phyloP scores from a whole-genome alignment of 1,284 basidiomycete species.

The Rhodotorula mucilaginosa region DNA sequence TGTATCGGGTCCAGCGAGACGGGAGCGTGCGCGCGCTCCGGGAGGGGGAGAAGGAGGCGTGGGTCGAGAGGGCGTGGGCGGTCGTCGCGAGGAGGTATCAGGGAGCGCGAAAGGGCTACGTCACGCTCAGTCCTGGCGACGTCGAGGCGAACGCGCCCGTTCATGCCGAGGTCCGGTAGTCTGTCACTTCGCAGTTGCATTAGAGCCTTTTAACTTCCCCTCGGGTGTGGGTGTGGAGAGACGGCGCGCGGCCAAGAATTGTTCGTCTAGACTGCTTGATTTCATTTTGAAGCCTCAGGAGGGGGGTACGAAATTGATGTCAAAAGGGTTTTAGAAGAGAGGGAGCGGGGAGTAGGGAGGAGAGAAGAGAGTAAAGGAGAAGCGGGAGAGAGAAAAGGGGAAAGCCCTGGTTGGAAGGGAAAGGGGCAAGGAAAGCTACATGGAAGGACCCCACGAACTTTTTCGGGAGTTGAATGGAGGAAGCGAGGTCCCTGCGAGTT shows the following conservation, averaged over 20 bases:
- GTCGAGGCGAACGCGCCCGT: constrained; percentile 18
- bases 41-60: constrained; percentile 17
- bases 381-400: neutral
- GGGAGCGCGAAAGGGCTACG: constrained; percentile 22
- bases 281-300: constrained; percentile 1
- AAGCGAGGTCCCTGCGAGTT: too few relatives aligned
- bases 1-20: constrained; percentile 40
- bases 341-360: neutral
- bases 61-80: constrained; percentile 26
- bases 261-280: constrained; percentile 6
- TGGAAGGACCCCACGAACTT: neutral
- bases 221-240: too few relatives aligned
- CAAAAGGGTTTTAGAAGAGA: neutral
- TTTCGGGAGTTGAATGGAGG: neutral
- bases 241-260: neutral
- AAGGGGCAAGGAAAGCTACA: neutral
- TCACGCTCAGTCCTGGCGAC: constrained; percentile 31
- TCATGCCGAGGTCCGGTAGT: constrained; percentile 14
- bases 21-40: constrained; percentile 38
- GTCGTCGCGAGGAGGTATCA: constrained; percentile 7
- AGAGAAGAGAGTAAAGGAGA: neutral
- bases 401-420: neutral
- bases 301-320: neutral
- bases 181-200: neutral
- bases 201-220: neutral